Base-by-base conservation (phyloP, 2,329 filamentous ascomycete species). In the Hypoxylon sp. region DNA sequence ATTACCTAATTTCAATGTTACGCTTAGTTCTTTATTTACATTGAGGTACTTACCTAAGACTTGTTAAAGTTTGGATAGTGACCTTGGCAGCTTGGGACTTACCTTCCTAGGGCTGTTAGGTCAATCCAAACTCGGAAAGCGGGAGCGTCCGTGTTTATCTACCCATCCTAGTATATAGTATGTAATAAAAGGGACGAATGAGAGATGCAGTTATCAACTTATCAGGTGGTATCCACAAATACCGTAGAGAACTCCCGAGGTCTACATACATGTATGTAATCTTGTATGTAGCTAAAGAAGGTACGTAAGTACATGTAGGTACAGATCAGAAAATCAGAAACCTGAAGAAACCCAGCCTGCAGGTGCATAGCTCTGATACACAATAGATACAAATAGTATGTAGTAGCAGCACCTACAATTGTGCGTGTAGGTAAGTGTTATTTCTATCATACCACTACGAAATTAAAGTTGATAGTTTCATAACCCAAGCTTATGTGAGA, bases 1-100 rank as follows among this genome's bases (percentile, higher is more conserved):
- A 63, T 59, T 67, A 60, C 65, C 59, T 67, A 58, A 67, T 67
- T 37, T n/a, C n/a, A n/a, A n/a, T n/a, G n/a, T n/a, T 3, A 46
- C 33, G 39, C 58, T 63, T 63, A 67, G 64, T 44, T 39, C 35
- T 35, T 54, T 47, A 33, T 31, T 55, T 56, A 54, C 39, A 14
- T 62, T 24, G 6, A 35, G 31, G 33, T 54, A 42, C 6, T 10
- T 56, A 35, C 37, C 9, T 33, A 24, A 29, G 26, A 11, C 46
- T 48, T 48, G 9, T 29, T 33, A 46, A 33, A 24, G 10, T 29
- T 29, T 56, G 42, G 37, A 14, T 37, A 57, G 22, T 17, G 8
- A 19, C 17, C 53, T 55, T 13, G 53, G n/a, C n/a, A n/a, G n/a
- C n/a, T n/a, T n/a, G n/a, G n/a, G 3, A 14, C 26, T 19, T 37